Base-by-base conservation (phyloP, 2,329 filamentous ascomycete genomes). In the Didymella segeticola region DNA sequence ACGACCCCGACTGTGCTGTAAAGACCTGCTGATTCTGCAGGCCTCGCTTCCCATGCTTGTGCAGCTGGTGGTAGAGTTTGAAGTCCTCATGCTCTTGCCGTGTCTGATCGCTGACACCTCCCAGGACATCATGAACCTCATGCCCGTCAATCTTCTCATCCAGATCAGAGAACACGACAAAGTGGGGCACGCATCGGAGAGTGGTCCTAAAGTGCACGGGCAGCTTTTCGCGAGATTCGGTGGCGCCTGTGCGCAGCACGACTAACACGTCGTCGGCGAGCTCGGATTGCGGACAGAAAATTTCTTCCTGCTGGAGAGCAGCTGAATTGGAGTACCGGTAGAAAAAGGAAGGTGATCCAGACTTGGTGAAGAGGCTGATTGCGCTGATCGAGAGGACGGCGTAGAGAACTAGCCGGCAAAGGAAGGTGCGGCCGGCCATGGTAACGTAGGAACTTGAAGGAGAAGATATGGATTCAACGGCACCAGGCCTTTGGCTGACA, bases 201-300 rank as follows among this genome's bases (percentile, higher is more conserved):
- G 82, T 85, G 0, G 83, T 85, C 51, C 77, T 70, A 61, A 85
- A 79, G 68, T 86, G 83, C 12, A 81, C 74, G 2, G 84, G 83
- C 10, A 86, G 74, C 64, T 85, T 86, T 43, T 82, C 78, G 38
- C 77, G 76, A 15, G 82, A 79, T 68, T 86, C 84, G 14, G 83
- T 85, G 14, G 83, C 83, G 34, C 84, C 84, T 1, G 84, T 86
- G 57, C 83, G 82, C 58, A 87, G 75, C n/a, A 85, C 75, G 5
- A 86, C 79, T 22, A 86, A 77, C 11, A 86, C 70, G 63, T 86
- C 81, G 15, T 84, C 78, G 46, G 69, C 68, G 14, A 74, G 61
- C 23, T 68, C 60, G 33, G 72, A 70, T 38, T 67, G 65, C 5
- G 72, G 63, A 53, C 72, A 75, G 27, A 66, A 62, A 43, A 70